Percentiles rank a stretch among this genome's conserved stretches.
Conservation (phyloP, 176 grass and related monocot genomes). For the Eragrostis nindensis region DNA sequence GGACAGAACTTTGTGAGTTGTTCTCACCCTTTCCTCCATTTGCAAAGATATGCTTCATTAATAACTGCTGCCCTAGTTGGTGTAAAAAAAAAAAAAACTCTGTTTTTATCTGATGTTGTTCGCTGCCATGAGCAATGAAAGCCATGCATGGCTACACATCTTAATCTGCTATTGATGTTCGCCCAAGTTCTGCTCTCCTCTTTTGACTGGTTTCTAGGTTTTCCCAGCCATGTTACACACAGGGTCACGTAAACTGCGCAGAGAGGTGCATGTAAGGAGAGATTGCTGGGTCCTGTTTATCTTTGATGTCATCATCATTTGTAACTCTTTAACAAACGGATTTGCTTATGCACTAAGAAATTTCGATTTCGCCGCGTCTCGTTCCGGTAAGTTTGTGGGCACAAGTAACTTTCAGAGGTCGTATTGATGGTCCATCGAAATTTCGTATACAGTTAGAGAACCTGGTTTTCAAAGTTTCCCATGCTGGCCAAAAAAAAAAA, state of each 20-base stretch:
- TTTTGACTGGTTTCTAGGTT: not conserved
- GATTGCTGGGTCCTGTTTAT: not conserved
- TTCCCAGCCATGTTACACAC: not conserved
- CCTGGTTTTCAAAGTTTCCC: conserved; percentile 21
- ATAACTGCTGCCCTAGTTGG: not conserved
- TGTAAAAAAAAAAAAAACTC: no score
- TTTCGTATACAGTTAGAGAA: not conserved
- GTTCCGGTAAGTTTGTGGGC: not conserved
- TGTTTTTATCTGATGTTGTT: not conserved
- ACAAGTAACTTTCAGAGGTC: conserved; percentile 5
- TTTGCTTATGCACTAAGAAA: not conserved
- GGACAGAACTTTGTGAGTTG: conserved; percentile 56
- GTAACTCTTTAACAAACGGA: not conserved
- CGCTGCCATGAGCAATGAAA: not conserved
- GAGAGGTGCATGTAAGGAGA: not conserved
- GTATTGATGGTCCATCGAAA: not conserved
- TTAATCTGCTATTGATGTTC: not conserved
- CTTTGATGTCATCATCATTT: not conserved
- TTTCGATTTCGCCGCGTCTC: not conserved
- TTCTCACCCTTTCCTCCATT: not conserved
- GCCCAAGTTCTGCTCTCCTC: not conserved
- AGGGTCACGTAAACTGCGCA: not conserved
- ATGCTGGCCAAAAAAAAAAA: no score
- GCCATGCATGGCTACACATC: not conserved
- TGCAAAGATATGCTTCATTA: not conserved